Evolutionary conservation across 1,284 basidiomycete genomes (phyloP), one percentile per base, ranked within the genome.

Genomic region (Sporisorium graminicola): DNA sequence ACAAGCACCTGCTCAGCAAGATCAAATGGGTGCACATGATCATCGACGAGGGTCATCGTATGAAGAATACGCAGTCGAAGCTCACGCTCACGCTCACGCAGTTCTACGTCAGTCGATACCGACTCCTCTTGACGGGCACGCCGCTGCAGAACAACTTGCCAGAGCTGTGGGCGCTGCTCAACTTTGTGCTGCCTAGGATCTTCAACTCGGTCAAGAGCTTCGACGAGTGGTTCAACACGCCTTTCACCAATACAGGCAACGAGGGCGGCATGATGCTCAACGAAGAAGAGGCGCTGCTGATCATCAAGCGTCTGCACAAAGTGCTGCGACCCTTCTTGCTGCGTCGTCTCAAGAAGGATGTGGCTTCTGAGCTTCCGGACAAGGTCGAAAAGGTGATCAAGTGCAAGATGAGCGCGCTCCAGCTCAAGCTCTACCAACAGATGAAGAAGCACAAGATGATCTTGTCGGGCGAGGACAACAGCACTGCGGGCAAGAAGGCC

Each of bases 171-270:
- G 91, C 97, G 2, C 89, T 99, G 64, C 92, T 99, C 86, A 99
- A 99, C 87, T 99, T 99, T 85, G 96, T 95, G 52, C 89, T 99
- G 20, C 97, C 97, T 24, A 98, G 95, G 88, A 92, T 99, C 84
- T 99, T 99, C 90, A 99, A 99, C 88, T 99, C 96, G 5, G 95
- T 98, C 80, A 98, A 98, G 87, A 97, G 95, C 51, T 99, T 99
- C 85, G 97, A 99, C 85, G 97, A 99, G 86, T 99, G 97, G 97
- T 99, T 99, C 90, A 99, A 99, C 88, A 98, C 96, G 2, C 97
- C 97, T 0, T 99, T 99, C 80, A 96, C 97, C 73, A 98, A 96
- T 87, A 95, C 95, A 18, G 96, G 97, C 37, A 74, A 58, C 42
- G 82, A 82, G 58, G 97, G 96, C 90, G 81, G 78, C 37, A 98